A percentile compares a stretch with the other conserved stretches of the same genome.
Evolutionary conservation across 2,329 filamentous ascomycete genomes (phyloP).

Genomic region (Scytalidium lignicola): DNA sequence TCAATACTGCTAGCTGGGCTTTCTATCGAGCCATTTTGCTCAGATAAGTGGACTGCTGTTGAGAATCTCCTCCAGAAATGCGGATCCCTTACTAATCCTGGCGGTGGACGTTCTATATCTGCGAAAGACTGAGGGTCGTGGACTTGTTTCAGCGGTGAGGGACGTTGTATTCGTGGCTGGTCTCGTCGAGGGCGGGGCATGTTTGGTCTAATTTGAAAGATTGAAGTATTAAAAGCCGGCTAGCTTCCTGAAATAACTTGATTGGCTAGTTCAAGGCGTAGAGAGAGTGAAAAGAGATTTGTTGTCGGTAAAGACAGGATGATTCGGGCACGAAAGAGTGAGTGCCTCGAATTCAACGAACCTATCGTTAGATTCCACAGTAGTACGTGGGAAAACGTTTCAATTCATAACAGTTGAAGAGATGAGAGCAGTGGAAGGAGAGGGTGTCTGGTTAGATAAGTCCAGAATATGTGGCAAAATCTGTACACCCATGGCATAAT

Average conservation of each 20-base stretch:
- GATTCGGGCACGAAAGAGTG: constrained; percentile 2
- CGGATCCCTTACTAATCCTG: constrained; percentile 26
- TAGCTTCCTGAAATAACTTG: no score
- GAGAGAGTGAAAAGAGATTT: not conserved
- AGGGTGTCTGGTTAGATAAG: no score
- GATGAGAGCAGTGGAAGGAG: not conserved
- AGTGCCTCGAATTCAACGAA: not conserved
- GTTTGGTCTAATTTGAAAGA: no score
- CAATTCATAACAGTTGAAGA: not conserved
- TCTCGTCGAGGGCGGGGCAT: constrained; percentile 10
- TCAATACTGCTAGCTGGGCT: constrained; percentile 12
- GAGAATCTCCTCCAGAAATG: constrained; percentile 30
- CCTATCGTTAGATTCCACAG: no score
- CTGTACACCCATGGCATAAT: no score
- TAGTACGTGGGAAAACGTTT: no score
- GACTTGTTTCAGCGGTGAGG: constrained; percentile 27
- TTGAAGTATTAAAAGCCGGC: no score
- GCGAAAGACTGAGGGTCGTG: constrained; percentile 2
- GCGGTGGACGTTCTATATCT: constrained; percentile 5
- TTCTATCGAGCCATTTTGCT: constrained; percentile 17
- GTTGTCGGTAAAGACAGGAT: not conserved
- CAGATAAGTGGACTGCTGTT: constrained; percentile 22
- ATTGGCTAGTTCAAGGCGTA: not conserved
- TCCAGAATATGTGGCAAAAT: no score
- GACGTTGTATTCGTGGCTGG: constrained; percentile 15